Evolutionary conservation across 148 eudicot genomes (phyloP).

Genomic region (Nepenthes mirabilis): DNA sequence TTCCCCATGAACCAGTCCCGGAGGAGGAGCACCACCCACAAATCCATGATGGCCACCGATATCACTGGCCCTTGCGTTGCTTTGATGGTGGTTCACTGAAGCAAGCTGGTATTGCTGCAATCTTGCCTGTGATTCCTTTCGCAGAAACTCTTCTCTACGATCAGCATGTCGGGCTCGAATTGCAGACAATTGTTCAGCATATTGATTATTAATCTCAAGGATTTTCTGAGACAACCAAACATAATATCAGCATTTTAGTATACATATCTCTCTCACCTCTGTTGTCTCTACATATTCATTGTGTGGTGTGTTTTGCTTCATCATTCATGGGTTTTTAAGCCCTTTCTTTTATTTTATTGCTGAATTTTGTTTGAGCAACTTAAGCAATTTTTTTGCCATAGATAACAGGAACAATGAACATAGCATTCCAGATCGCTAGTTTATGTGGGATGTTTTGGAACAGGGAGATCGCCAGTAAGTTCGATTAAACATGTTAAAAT

Average conservation of each 20-base stretch:
- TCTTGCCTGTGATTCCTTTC: constrained; percentile 63
- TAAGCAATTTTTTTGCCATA: too few species aligned
- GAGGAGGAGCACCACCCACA: constrained; percentile 14
- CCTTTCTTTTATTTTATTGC: too few species aligned
- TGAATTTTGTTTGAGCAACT: too few species aligned
- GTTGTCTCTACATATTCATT: too few species aligned
- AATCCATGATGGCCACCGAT: constrained; percentile 41
- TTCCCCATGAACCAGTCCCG: constrained; percentile 20
- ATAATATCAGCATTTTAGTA: background rate
- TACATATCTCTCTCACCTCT: background rate
- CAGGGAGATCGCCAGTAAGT: too few species aligned
- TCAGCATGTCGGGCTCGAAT: constrained; percentile 51
- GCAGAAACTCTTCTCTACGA: constrained; percentile 64
- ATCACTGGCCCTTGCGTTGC: constrained; percentile 26
- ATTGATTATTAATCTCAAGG: constrained; percentile 32
- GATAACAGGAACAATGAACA: too few species aligned
- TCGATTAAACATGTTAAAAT: too few species aligned
- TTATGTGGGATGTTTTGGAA: too few species aligned
- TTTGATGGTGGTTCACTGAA: constrained; percentile 27
- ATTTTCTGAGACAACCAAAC: constrained; percentile 28
- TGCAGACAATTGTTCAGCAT: constrained; percentile 55
- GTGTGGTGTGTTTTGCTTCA: too few species aligned
- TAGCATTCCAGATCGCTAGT: too few species aligned
- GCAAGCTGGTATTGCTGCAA: constrained; percentile 66
- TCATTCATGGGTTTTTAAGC: too few species aligned